Evolutionary conservation across 73 alveolate species (phyloP).

Genomic region (Durusdinium trenchii): DNA sequence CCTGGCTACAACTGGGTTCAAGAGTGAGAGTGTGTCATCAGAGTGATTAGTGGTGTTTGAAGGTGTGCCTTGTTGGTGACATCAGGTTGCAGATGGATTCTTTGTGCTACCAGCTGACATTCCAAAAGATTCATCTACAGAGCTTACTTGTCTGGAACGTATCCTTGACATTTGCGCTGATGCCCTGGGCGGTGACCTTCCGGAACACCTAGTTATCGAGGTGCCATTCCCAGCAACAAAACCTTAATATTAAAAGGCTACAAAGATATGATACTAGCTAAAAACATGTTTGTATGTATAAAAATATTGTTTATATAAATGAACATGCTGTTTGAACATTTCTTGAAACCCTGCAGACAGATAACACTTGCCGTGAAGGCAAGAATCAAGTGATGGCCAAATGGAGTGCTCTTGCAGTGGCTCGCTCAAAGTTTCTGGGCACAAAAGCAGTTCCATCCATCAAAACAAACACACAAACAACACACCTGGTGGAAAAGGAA

Average conservation of each 20-base stretch:
- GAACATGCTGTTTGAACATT: not conserved
- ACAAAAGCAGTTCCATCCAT: not conserved
- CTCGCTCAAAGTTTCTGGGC: too few species aligned
- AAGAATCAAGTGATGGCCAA: not conserved
- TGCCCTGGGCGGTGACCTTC: not conserved
- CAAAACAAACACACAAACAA: too few species aligned
- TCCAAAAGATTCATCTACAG: not conserved
- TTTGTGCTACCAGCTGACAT: not conserved
- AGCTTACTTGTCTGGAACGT: not conserved
- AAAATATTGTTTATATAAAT: not conserved
- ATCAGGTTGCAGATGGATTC: conserved; percentile 7
- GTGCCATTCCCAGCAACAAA: too few species aligned
- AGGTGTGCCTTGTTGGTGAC: not conserved
- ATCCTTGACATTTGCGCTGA: not conserved
- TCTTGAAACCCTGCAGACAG: conserved; percentile 10
- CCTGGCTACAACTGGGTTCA: too few species aligned
- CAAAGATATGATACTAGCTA: too few species aligned
- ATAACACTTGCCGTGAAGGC: conserved; percentile 17
- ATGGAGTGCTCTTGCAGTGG: not conserved
- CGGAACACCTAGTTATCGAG: not conserved
- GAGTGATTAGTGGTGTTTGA: not conserved
- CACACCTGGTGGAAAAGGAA: too few species aligned
- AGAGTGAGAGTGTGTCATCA: too few species aligned
- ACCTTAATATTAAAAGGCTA: too few species aligned
- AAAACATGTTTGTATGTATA: too few species aligned